phyloP scores from a whole-genome alignment of 148 eudicot genomes.

The Dianthus caryophyllus region DNA sequence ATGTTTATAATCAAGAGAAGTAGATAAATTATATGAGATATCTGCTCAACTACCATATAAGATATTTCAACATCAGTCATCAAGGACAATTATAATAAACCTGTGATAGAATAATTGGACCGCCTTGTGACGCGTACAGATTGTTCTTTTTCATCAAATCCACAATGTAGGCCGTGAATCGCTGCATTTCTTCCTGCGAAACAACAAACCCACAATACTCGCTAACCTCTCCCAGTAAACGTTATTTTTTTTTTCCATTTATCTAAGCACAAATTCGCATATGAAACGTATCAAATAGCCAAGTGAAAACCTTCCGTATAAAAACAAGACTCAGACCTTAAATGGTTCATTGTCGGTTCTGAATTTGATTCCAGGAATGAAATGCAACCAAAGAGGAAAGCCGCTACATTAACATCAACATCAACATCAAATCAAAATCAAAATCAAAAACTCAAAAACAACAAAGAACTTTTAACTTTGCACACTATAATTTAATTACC shows the following conservation, averaged over 20 bases:
- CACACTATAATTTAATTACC: no score
- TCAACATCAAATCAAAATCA: neutral
- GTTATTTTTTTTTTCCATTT: no score
- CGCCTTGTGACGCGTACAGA: conserved; percentile 94
- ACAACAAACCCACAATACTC: conserved; percentile 10
- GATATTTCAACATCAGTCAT: conserved; percentile 13
- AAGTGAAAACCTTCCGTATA: neutral
- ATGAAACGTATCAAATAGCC: neutral
- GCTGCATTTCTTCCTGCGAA: conserved; percentile 78
- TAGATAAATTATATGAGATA: neutral
- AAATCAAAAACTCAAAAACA: neutral
- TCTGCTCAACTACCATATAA: conserved; percentile 24
- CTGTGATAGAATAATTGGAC: conserved; percentile 94
- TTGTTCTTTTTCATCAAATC: conserved; percentile 84
- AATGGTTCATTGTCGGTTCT: conserved; percentile 90
- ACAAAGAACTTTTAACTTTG: neutral
- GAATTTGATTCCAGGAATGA: conserved; percentile 65
- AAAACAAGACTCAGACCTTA: conserved; percentile 44
- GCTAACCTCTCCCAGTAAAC: no score
- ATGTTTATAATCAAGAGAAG: neutral
- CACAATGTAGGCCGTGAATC: conserved; percentile 75
- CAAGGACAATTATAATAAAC: conserved; percentile 29
- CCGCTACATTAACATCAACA: conserved; percentile 50
- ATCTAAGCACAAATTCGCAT: no score
- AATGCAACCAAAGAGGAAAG: conserved; percentile 97